These are phyloP conservation scores for Poronia punctata DNA, from an alignment of 495 filamentous ascomycete species.

Conservation along the genomic window DNA sequence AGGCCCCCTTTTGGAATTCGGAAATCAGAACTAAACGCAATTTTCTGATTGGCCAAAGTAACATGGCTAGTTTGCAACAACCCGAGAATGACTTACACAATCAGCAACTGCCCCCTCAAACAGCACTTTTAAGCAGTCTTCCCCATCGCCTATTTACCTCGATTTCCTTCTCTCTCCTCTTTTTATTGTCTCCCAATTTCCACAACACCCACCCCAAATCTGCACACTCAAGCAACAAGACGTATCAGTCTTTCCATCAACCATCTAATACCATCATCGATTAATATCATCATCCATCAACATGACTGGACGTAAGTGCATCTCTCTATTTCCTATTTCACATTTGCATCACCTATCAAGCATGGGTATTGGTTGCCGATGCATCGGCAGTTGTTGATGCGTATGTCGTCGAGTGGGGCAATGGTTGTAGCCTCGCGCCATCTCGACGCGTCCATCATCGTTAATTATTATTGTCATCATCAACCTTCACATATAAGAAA, in stretches of 20 bases:
- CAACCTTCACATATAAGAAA: slow-evolving; percentile 38
- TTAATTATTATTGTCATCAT: slow-evolving; percentile 7
- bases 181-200: slow-evolving; percentile 22
- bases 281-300: slow-evolving; percentile 49
- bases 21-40: slow-evolving; percentile 4
- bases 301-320: slow-evolving; percentile 94
- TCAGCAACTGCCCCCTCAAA: slow-evolving; percentile 9
- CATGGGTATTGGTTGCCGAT: slow-evolving; percentile 3
- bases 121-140: slow-evolving; percentile 29
- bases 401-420: slow-evolving; percentile 15
- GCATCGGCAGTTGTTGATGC: slow-evolving; percentile 19
- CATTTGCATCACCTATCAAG: slow-evolving; percentile 7
- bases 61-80: background rate
- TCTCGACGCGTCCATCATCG: slow-evolving; percentile 16
- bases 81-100: slow-evolving; percentile 1
- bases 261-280: slow-evolving; percentile 24
- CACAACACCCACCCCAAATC: slow-evolving; percentile 20
- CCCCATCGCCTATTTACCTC: slow-evolving; percentile 26
- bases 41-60: slow-evolving; percentile 16
- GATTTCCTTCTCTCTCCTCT: slow-evolving; percentile 17
- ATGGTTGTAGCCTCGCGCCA: slow-evolving; percentile 9
- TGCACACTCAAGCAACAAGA: slow-evolving; percentile 25
- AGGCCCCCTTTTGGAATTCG: slow-evolving; percentile 11
- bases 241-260: slow-evolving; percentile 25
- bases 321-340: slow-evolving; percentile 13